phyloP scores from a whole-genome alignment of 2,329 filamentous ascomycete species.

The Colletotrichum chlorophyti region DNA sequence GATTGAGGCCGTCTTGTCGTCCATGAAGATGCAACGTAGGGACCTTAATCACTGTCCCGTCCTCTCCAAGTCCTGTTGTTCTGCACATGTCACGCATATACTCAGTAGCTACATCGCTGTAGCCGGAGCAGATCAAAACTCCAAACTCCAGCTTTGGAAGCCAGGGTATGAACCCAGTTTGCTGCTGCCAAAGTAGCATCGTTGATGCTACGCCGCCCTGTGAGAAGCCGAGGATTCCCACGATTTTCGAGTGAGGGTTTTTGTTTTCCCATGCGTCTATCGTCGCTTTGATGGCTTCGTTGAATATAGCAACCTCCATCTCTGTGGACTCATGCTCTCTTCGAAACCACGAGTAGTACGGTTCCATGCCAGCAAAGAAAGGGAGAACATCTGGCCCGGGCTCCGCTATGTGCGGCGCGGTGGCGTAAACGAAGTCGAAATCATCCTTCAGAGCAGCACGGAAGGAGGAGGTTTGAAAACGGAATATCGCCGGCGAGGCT shows the following conservation, averaged over 20 bases:
- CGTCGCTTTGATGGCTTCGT: neutral
- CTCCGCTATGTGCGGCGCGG: neutral
- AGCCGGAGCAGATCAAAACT: neutral
- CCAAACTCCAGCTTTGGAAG: neutral
- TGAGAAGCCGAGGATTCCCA: neutral
- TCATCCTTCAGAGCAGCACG: neutral
- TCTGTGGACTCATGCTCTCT: neutral
- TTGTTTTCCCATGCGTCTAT: neutral
- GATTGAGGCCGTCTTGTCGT: neutral
- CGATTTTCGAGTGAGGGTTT: neutral
- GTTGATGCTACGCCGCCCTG: neutral
- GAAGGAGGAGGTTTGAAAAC: neutral
- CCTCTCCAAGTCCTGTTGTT: too few species aligned
- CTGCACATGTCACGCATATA: neutral
- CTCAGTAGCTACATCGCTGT: neutral
- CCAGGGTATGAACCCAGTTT: neutral
- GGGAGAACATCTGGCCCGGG: neutral
- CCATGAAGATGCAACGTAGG: neutral
- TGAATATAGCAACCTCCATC: neutral
- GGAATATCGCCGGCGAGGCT: neutral
- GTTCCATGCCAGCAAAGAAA: neutral
- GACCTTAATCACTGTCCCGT: neutral
- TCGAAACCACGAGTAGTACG: neutral
- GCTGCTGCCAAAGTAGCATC: neutral
- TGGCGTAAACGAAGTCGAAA: neutral